Evolutionary conservation across 177 flowering plant species (phyloP).

Genomic region (Vitis hybrid): DNA sequence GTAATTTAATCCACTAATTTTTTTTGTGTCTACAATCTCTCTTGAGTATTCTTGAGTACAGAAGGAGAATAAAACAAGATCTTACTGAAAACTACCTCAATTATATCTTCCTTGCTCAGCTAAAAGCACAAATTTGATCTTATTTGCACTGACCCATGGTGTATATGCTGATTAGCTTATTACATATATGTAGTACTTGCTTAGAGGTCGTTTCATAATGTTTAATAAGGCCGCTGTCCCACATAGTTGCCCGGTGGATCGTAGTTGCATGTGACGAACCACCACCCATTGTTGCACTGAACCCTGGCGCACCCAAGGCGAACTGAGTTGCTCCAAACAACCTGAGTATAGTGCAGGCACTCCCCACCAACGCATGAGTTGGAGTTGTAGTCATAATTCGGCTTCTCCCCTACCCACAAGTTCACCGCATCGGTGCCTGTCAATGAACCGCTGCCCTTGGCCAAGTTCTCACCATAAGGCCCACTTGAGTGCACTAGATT

Average conservation of each 20-base stretch:
- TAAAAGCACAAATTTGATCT: no score
- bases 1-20: no score
- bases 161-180: no score
- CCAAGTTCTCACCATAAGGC: constrained; percentile 47
- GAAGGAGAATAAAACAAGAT: no score
- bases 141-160: no score
- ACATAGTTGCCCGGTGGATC: constrained; percentile 15
- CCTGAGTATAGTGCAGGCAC: constrained; percentile 7
- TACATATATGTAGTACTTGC: no score
- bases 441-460: constrained; percentile 26
- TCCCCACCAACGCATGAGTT: constrained; percentile 23
- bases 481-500: constrained; percentile 34
- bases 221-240: constrained; percentile 10
- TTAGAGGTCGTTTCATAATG: no score
- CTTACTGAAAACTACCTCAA: no score
- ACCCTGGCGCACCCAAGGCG: constrained; percentile 18
- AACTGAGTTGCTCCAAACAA: constrained; percentile 18
- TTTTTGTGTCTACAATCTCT: no score
- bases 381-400: constrained; percentile 22
- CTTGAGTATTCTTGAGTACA: no score
- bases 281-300: not conserved
- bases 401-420: constrained; percentile 35
- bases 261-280: constrained; percentile 15
- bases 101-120: no score
- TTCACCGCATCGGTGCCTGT: constrained; percentile 37